Percentiles rank a stretch among this genome's conserved stretches.
These are phyloP conservation scores for Vitis hybrid DNA, from an alignment of 177 flowering plant genomes.

Conservation along the genomic window DNA sequence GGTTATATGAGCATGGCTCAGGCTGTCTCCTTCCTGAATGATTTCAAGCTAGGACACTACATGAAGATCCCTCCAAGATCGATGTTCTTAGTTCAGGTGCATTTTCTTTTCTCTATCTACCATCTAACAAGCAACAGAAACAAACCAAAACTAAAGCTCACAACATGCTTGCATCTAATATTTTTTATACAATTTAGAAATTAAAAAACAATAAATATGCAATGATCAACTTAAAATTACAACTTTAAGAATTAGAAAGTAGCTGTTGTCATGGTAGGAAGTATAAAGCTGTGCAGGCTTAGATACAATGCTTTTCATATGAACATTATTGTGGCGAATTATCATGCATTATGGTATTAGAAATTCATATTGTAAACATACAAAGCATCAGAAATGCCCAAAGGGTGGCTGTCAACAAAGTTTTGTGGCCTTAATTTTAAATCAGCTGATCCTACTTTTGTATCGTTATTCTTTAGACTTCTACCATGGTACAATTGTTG, in stretches of 20 bases:
- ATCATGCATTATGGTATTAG: too few species aligned
- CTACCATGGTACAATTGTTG: background rate
- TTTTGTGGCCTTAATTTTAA: background rate
- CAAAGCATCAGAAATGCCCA: too few species aligned
- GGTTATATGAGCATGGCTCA: constrained; percentile 94
- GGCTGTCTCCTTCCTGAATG: constrained; percentile 73
- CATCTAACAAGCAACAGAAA: background rate
- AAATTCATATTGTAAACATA: too few species aligned
- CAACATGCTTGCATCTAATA: background rate
- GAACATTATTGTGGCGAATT: background rate
- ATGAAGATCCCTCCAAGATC: constrained; percentile 96
- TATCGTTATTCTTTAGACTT: background rate
- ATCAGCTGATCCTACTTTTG: background rate
- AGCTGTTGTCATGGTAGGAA: background rate
- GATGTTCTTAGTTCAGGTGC: constrained; percentile 92
- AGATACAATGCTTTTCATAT: background rate
- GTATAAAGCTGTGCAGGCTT: background rate
- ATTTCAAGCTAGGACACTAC: constrained; percentile 91
- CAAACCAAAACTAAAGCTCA: background rate
- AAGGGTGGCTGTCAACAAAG: too few species aligned
- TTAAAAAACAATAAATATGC: background rate
- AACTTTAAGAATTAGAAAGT: background rate
- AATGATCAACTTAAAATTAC: background rate
- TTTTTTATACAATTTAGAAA: background rate
- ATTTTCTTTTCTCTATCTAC: background rate